Evolutionary conservation across 306 rosid genomes (phyloP).

Genomic region (Sophora flavescens): DNA sequence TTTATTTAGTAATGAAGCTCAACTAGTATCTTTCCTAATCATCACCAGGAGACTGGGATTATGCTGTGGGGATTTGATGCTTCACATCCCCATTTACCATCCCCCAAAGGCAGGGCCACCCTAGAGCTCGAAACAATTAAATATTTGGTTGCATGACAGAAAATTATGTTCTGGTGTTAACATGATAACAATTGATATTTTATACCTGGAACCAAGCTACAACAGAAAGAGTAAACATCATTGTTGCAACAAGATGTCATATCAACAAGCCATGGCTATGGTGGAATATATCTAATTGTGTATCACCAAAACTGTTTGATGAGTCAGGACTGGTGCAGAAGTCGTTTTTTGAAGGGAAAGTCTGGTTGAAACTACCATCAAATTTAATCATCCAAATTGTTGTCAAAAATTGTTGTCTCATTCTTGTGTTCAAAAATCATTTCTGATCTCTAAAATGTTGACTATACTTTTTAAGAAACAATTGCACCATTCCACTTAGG

Average conservation of each 20-base stretch:
- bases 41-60: not conserved
- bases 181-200: constrained; percentile 36
- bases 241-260: constrained; percentile 76
- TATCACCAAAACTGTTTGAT: constrained; percentile 79
- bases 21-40: constrained; percentile 2
- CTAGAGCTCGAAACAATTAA: not conserved
- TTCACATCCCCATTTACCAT: not conserved
- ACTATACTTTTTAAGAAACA: too few species aligned
- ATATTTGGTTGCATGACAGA: constrained; percentile 4
- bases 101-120: not conserved
- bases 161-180: constrained; percentile 3
- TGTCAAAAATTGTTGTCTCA: too few species aligned
- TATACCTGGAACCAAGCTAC: constrained; percentile 96
- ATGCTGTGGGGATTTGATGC: constrained; percentile 11
- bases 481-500: too few species aligned
- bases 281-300: constrained; percentile 88
- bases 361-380: constrained; percentile 61
- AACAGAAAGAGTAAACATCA: constrained; percentile 91
- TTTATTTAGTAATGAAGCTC: not conserved
- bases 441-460: too few species aligned
- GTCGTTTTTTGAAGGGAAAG: constrained; percentile 60
- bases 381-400: too few species aligned
- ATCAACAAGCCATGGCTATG: constrained; percentile 88
- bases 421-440: too few species aligned
- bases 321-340: constrained; percentile 67